Conservation (phyloP, 257 asterid species). For the Mitragyna speciosa region DNA sequence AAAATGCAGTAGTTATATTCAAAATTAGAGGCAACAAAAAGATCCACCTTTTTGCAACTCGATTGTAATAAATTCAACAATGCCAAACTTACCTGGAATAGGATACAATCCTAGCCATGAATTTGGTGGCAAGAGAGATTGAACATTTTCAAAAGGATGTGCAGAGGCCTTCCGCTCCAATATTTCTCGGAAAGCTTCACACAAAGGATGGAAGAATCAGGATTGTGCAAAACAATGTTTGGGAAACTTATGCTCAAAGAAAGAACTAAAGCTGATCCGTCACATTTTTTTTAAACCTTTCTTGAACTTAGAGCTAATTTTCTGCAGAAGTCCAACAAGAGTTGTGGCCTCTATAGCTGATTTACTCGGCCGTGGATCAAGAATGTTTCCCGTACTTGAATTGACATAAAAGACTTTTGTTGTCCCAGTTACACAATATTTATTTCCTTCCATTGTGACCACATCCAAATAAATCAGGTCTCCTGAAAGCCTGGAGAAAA, state of each 20-base stretch:
- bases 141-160: constrained; percentile 93
- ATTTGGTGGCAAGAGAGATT: constrained; percentile 74
- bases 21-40: not conserved
- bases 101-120: constrained; percentile 87
- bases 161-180: constrained; percentile 90
- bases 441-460: constrained; percentile 83
- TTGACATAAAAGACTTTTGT: constrained; percentile 77
- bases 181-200: constrained; percentile 82
- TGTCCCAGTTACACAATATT: constrained; percentile 82
- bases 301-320: constrained; percentile 87
- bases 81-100: constrained; percentile 63
- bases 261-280: constrained; percentile 1
- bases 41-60: not conserved
- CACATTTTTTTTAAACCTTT: constrained; percentile 52
- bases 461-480: constrained; percentile 93
- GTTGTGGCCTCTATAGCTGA: constrained; percentile 71
- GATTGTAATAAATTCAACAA: not conserved
- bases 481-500: constrained; percentile 81
- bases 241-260: constrained; percentile 10
- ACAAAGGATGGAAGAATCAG: constrained; percentile 21
- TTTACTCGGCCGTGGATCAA: constrained; percentile 77
- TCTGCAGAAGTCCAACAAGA: constrained; percentile 81
- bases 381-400: constrained; percentile 65
- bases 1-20: not conserved
- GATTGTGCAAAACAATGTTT: constrained; percentile 7